Evolutionary conservation across 352 stramenopile species (phyloP), one percentile per base, ranked within the genome.

Genomic region (Thalassiosira hispida): DNA sequence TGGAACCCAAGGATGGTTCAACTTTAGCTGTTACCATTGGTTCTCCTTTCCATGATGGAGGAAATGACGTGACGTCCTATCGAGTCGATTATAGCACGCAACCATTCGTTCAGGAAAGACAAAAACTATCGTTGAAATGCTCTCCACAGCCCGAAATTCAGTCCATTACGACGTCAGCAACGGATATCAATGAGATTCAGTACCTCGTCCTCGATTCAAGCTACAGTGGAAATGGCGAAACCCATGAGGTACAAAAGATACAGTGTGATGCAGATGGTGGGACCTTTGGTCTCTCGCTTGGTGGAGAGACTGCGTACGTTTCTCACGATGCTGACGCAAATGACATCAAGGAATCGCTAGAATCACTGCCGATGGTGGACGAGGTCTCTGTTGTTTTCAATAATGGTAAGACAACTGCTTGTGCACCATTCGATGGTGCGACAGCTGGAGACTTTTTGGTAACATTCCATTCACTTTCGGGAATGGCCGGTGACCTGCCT

Each of bases 301-400:
- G 90, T n/a, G 95, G 94, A 2, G 90, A 96, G 52, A 97, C 90
- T 14, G 98, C 96, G 3, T 93, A 91, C 11, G 98, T 99, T 77
- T 63, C 86, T 42, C 95, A 87, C 12, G 90, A 98, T 81, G 94
- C 93, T 5, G 87, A 79, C 44, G 77, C 68, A 0, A 70, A 90
- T 1, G 88, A 85, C 0, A 95, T 99, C 52, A 95, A 97, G 68
- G 75, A 91, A 7, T 89, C 91, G 2, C 66, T 98, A 8, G 90
- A 98, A 84, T 93, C 98, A 33, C 78, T 98, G 20, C 74, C 86
- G n/a, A 92, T 86, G 3, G 94, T 99, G 51, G 94, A 92, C 16
- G 78, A 85, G 0, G 96, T 98, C 4, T 93, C 77, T 2, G 92
- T 98, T 0, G 70, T 71, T 9, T 77, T 89, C 47, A 79, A 84